These are phyloP conservation scores for Syncephalastrum sp. DNA, from an alignment of 371 early-diverging fungal species.

Conservation along the genomic window DNA sequence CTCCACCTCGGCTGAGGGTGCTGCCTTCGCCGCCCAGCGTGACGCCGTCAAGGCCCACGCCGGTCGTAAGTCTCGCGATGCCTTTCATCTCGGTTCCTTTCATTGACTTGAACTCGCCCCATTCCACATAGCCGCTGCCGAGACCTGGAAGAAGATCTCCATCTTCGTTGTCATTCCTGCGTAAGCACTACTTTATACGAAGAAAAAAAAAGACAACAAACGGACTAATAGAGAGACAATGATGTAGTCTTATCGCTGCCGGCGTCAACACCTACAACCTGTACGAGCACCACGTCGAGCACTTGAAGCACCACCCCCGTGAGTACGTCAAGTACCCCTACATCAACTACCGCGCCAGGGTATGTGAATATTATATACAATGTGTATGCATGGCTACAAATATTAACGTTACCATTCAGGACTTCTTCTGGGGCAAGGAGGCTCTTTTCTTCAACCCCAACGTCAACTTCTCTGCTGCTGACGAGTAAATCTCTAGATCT, in stretches of 20 bases:
- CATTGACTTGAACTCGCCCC: background rate
- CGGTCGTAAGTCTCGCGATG: slow-evolving; percentile 26
- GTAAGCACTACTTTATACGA: slow-evolving; percentile 22
- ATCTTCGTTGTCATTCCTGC: slow-evolving; percentile 47
- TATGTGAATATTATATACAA: slow-evolving; percentile 9
- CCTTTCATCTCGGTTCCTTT: background rate
- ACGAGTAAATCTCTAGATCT: slow-evolving; percentile 14
- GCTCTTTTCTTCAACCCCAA: slow-evolving; percentile 53
- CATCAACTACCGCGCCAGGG: slow-evolving; percentile 40
- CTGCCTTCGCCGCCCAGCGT: slow-evolving; percentile 34
- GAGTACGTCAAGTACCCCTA: slow-evolving; percentile 46
- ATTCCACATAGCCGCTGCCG: slow-evolving; percentile 35
- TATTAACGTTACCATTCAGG: slow-evolving; percentile 11
- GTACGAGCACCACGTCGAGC: slow-evolving; percentile 37
- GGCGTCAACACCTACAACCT: slow-evolving; percentile 47
- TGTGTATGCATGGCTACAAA: background rate
- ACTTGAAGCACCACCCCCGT: slow-evolving; percentile 41
- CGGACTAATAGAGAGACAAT: background rate
- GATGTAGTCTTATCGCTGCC: slow-evolving; percentile 38
- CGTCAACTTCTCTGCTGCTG: slow-evolving; percentile 42
- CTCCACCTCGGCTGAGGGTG: slow-evolving; percentile 24
- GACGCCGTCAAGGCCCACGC: slow-evolving; percentile 49
- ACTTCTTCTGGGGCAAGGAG: slow-evolving; percentile 53
- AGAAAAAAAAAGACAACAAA: background rate
- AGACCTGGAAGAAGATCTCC: slow-evolving; percentile 53